phyloP scores from a whole-genome alignment of 1,284 basidiomycete genomes.

The Ceratorhiza oryzae-sativae region DNA sequence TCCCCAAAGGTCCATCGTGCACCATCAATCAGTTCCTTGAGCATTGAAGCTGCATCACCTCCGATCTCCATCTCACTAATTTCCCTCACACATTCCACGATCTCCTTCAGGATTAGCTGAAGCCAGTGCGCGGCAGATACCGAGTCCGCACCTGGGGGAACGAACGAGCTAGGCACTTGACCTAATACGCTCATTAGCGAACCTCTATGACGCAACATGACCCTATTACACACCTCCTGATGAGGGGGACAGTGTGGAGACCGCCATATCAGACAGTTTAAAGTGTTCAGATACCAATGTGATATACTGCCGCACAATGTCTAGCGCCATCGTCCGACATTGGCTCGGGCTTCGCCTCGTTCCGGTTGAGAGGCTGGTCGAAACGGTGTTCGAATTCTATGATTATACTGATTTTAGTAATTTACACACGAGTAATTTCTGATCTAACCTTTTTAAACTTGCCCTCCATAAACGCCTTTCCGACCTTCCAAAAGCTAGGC shows the following conservation, averaged over 20 bases:
- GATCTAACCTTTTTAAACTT: conserved; percentile 81
- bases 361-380: conserved; percentile 43
- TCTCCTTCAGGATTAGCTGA: conserved; percentile 78
- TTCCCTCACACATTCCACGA: conserved; percentile 87
- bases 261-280: conserved; percentile 77
- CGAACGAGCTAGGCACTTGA: conserved; percentile 59
- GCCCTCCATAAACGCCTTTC: conserved; percentile 89
- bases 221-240: conserved; percentile 38
- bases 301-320: conserved; percentile 89
- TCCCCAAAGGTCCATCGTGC: conserved; percentile 90
- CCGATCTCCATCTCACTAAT: conserved; percentile 82
- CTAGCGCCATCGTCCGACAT: conserved; percentile 88
- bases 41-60: conserved; percentile 68
- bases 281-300: conserved; percentile 90
- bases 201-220: background rate
- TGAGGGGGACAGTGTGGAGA: conserved; percentile 57
- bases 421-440: background rate
- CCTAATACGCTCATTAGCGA: conserved; percentile 29
- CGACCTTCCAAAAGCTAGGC: conserved; percentile 94
- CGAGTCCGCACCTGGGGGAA: conserved; percentile 81
- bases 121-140: conserved; percentile 85
- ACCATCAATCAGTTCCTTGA: conserved; percentile 81
- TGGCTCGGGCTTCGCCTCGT: conserved; percentile 76
- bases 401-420: background rate
- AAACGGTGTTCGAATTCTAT: conserved; percentile 22